A percentile compares a stretch with the other conserved stretches of the same genome.
Conservation (phyloP, 2,329 filamentous ascomycete genomes). For the Sporothrix brasiliensis region DNA sequence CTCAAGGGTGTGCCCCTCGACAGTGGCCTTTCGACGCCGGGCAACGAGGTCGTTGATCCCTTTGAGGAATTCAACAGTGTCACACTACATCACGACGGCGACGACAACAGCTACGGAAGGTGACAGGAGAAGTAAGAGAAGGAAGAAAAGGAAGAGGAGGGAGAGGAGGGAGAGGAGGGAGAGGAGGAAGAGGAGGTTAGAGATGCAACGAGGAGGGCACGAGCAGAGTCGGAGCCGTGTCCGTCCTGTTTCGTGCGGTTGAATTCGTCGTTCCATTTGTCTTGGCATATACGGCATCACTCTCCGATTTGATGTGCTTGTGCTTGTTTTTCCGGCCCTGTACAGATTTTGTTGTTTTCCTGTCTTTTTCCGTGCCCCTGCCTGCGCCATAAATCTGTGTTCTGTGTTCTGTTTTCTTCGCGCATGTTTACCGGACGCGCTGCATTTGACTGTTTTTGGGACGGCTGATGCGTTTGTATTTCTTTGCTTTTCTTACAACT, state of each 20-base stretch:
- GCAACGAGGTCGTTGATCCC: conserved; percentile 76
- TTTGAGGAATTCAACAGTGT: conserved; percentile 99
- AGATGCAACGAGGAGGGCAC: not conserved
- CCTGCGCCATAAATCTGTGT: not conserved
- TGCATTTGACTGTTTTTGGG: not conserved
- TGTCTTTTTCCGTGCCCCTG: not conserved
- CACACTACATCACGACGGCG: conserved; percentile 93
- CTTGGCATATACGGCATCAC: conserved; percentile 28
- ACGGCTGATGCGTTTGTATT: conserved; percentile 8
- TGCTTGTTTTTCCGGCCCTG: not conserved
- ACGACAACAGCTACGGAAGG: conserved; percentile 54
- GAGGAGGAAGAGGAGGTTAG: not conserved
- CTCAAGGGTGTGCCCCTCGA: conserved; percentile 82
- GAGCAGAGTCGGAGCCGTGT: too few species aligned
- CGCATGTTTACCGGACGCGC: not conserved
- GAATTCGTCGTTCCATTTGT: not conserved
- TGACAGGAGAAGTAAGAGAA: conserved; percentile 23
- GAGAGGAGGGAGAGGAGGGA: not conserved
- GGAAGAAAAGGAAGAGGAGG: too few species aligned
- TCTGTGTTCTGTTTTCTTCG: not conserved
- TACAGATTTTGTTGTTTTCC: not conserved
- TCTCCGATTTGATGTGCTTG: not conserved
- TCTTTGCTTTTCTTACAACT: not conserved
- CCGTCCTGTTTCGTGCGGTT: not conserved
- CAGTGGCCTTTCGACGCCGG: conserved; percentile 81